These are phyloP conservation scores for Diaporthe caulivora DNA, from an alignment of 2,329 filamentous ascomycete species.

Conservation along the genomic window DNA sequence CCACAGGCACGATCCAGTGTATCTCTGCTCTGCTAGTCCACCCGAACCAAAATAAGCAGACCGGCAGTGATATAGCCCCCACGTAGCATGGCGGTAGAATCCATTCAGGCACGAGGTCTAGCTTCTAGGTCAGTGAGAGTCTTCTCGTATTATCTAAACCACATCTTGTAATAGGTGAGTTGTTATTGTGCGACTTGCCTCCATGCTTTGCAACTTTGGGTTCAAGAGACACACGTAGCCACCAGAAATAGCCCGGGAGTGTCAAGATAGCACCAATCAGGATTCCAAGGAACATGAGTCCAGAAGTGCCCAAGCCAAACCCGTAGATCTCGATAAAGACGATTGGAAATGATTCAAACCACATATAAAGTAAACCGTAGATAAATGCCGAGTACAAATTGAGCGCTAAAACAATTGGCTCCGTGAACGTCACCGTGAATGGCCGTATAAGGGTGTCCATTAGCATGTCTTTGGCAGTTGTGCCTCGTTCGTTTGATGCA, in stretches of 20 bases:
- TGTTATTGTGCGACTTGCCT: conserved; percentile 41
- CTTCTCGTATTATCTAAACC: not conserved
- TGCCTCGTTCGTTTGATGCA: conserved; percentile 54
- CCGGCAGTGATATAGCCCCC: conserved; percentile 68
- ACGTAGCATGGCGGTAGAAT: conserved; percentile 70
- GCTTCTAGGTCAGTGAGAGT: not conserved
- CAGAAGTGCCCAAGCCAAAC: conserved; percentile 61
- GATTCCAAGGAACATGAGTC: conserved; percentile 63
- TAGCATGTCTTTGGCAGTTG: conserved; percentile 54
- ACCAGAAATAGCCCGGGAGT: conserved; percentile 68
- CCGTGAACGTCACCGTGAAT: conserved; percentile 67
- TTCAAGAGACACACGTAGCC: conserved; percentile 73
- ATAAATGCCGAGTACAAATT: conserved; percentile 66
- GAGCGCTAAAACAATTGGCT: conserved; percentile 69
- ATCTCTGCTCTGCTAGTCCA: conserved; percentile 56
- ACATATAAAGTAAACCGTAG: conserved; percentile 61
- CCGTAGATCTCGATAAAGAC: conserved; percentile 63
- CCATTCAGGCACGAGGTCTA: conserved; percentile 70
- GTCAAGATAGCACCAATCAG: conserved; percentile 62
- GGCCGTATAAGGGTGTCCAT: conserved; percentile 71
- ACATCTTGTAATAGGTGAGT: not conserved
- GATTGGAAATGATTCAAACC: conserved; percentile 68
- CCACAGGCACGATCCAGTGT: conserved; percentile 38
- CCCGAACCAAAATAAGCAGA: conserved; percentile 69
- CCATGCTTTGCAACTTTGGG: conserved; percentile 71